Evolutionary conservation across 352 stramenopile species (phyloP).

Genomic region (Phytophthora sojae): DNA sequence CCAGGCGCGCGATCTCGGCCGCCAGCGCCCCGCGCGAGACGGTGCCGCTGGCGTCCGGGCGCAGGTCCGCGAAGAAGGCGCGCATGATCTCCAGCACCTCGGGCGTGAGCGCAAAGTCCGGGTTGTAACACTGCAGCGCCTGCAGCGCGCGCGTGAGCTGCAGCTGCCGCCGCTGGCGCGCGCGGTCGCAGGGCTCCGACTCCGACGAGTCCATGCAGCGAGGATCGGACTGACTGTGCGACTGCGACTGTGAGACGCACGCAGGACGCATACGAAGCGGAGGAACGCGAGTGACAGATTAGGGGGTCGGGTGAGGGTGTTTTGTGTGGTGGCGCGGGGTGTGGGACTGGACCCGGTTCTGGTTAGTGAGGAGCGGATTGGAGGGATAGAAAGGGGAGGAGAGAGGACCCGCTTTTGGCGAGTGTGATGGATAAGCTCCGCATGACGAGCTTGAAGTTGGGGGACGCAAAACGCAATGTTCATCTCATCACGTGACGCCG

Average conservation of each 20-base stretch:
- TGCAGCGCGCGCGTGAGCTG: constrained; percentile 63
- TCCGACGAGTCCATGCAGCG: background rate
- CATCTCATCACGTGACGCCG: no score
- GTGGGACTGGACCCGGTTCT: background rate
- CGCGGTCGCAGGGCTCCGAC: no score
- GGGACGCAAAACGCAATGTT: no score
- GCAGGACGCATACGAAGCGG: background rate
- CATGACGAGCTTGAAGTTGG: background rate
- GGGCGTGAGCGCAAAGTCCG: constrained; percentile 81
- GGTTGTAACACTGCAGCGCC: constrained; percentile 82
- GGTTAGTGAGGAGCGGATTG: no score
- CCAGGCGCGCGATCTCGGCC: constrained; percentile 70
- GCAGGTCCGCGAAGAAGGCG: constrained; percentile 78
- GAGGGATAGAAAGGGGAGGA: background rate
- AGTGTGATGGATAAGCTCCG: background rate
- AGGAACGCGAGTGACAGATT: background rate
- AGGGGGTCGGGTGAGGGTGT: background rate
- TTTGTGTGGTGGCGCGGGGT: background rate
- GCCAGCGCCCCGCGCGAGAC: constrained; percentile 63
- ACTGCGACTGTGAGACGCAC: background rate
- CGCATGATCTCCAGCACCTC: constrained; percentile 86
- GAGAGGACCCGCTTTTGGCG: background rate
- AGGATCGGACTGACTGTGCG: background rate
- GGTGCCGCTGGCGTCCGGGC: constrained; percentile 55
- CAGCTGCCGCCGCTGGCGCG: constrained; percentile 21